A percentile compares a stretch with the other conserved stretches of the same genome.
Evolutionary conservation across 2,329 filamentous ascomycete species (phyloP).

Genomic region (Trichoderma polysporum): DNA sequence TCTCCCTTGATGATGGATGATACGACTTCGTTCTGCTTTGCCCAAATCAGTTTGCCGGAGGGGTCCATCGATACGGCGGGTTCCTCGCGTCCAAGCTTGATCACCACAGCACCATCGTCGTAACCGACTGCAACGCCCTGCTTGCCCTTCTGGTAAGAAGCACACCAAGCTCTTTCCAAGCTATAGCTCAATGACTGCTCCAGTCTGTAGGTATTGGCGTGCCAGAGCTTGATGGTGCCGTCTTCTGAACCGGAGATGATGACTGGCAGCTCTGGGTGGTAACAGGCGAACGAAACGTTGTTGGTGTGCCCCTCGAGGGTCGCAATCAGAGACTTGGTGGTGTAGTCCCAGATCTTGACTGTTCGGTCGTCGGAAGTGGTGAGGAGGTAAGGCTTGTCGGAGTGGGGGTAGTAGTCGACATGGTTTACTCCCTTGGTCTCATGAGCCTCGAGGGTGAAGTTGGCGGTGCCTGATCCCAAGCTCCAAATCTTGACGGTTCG

Average conservation of each 20-base stretch:
- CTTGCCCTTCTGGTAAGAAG: slow-evolving; percentile 90
- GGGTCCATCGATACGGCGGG: slow-evolving; percentile 96
- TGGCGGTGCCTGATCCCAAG: slow-evolving; percentile 86
- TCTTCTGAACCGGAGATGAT: slow-evolving; percentile 98
- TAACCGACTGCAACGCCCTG: slow-evolving; percentile 95
- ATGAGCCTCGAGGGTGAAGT: slow-evolving; percentile 95
- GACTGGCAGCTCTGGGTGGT: slow-evolving; percentile 93
- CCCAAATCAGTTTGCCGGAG: slow-evolving; percentile 95
- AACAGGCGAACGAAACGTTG: slow-evolving; percentile 97
- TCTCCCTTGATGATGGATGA: slow-evolving; percentile 93
- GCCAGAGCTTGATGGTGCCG: slow-evolving; percentile 97
- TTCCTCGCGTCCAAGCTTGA: slow-evolving; percentile 96
- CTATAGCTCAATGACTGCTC: slow-evolving; percentile 97
- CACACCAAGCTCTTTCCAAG: slow-evolving; percentile 95
- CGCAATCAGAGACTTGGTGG: slow-evolving; percentile 93
- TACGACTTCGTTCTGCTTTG: slow-evolving; percentile 90
- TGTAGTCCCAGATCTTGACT: slow-evolving; percentile 99
- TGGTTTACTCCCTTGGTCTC: slow-evolving; percentile 98
- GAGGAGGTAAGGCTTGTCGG: slow-evolving; percentile 81
- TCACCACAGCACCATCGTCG: slow-evolving; percentile 94
- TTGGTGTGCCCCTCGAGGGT: slow-evolving; percentile 96
- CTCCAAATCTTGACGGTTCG: slow-evolving; percentile 98
- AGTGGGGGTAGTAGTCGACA: slow-evolving; percentile 82
- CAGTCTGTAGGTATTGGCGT: slow-evolving; percentile 93
- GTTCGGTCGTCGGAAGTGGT: slow-evolving; percentile 96